Percentiles rank a stretch among this genome's conserved stretches.
phyloP scores from a whole-genome alignment of 768 basidiomycete genomes.

The Russula brevipes region DNA sequence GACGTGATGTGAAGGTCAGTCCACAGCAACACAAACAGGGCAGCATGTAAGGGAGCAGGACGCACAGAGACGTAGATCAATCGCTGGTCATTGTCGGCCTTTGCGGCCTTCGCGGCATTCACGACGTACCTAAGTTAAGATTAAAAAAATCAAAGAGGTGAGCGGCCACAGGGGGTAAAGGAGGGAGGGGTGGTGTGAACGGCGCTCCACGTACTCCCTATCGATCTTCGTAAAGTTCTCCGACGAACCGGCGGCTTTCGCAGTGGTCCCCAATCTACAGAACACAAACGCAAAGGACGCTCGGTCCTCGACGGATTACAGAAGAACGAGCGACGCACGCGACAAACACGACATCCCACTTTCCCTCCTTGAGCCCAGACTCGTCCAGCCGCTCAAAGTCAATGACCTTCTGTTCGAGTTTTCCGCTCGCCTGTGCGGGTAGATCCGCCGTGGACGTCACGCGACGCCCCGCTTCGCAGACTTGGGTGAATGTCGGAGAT shows the following conservation, averaged over 20 bases:
- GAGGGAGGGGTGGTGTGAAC: neutral
- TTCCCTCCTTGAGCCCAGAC: constrained; percentile 46
- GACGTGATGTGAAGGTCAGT: neutral
- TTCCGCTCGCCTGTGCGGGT: constrained; percentile 40
- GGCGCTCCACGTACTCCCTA: constrained; percentile 44
- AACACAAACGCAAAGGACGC: neutral
- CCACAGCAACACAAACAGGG: neutral
- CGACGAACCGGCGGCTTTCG: constrained; percentile 53
- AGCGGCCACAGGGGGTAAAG: neutral
- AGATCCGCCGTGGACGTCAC: constrained; percentile 45
- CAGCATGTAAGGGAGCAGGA: neutral
- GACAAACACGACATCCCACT: constrained; percentile 75
- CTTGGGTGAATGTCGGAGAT: constrained; percentile 48
- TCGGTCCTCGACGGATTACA: neutral
- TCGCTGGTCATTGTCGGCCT: constrained; percentile 44
- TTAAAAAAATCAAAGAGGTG: neutral
- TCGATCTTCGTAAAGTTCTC: constrained; percentile 74
- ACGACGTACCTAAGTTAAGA: constrained; percentile 55
- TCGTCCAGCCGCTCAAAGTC: constrained; percentile 63
- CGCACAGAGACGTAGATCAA: constrained; percentile 66
- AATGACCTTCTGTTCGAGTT: constrained; percentile 61
- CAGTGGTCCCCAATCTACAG: constrained; percentile 41
- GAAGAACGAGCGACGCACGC: constrained; percentile 38
- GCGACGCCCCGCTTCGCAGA: constrained; percentile 67
- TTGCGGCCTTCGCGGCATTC: constrained; percentile 61